Evolutionary conservation across 2,329 filamentous ascomycete species (phyloP).

Genomic region (Alternaria angustiovoidea): DNA sequence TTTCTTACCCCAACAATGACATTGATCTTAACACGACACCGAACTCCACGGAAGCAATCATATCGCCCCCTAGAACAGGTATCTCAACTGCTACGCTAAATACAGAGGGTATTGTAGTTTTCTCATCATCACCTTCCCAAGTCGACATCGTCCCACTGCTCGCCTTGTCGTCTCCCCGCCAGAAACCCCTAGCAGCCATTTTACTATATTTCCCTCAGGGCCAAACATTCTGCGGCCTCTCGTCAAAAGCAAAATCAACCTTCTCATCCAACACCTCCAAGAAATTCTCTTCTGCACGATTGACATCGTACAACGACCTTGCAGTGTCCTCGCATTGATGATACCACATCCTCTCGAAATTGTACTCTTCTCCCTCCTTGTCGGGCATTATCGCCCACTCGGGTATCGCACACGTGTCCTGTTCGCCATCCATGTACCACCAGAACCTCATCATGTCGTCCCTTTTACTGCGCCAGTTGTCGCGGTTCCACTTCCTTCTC

Average conservation of each 20-base stretch:
- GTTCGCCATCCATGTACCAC: slow-evolving; percentile 35
- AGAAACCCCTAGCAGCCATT: background rate
- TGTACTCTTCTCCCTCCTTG: slow-evolving; percentile 21
- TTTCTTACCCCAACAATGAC: background rate
- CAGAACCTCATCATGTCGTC: slow-evolving; percentile 36
- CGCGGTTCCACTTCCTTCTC: slow-evolving; percentile 31
- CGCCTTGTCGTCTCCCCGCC: background rate
- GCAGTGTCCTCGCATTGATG: slow-evolving; percentile 33
- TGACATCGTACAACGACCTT: slow-evolving; percentile 20
- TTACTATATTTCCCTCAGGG: slow-evolving; percentile 10
- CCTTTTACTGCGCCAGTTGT: slow-evolving; percentile 14
- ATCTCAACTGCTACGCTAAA: no score
- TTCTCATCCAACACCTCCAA: slow-evolving; percentile 33
- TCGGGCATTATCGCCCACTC: slow-evolving; percentile 43
- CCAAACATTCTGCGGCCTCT: slow-evolving; percentile 20
- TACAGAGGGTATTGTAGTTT: no score
- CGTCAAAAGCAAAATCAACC: slow-evolving; percentile 35
- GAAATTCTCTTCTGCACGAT: slow-evolving; percentile 30
- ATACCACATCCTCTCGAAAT: slow-evolving; percentile 45
- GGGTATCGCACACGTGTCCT: slow-evolving; percentile 27
- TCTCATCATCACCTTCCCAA: no score
- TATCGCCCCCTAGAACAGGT: no score
- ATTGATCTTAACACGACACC: no score
- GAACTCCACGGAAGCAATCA: no score
- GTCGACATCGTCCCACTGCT: no score